Base-by-base conservation (phyloP, 108 stramenopile species). In the Schizochytrium sp. region DNA sequence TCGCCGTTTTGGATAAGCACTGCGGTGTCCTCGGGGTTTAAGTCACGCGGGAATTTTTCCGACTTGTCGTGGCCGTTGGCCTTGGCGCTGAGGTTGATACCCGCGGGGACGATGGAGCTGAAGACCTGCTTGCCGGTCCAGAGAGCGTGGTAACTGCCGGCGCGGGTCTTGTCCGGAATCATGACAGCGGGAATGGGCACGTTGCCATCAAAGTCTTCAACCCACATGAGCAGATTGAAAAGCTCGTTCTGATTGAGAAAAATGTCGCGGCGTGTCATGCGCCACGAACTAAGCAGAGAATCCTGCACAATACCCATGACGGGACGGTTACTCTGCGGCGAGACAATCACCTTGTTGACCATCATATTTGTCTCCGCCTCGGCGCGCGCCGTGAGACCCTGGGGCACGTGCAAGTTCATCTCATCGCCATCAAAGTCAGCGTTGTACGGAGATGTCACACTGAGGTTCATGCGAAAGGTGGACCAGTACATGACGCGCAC, bases 341-440 rank as follows among this genome's bases (percentile, higher is more conserved):
- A 96, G 47, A 99, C 99, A 88, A 99, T 96, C 60, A 97, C 96
- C 60, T 97, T 92, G 25, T 97, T 95, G 89, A 96, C 96, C 91
- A 97, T 94, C 99, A 99, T 99, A 93, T 98, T 96, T 71, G 97
- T 92, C 90, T 98, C 96, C 12, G 96, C 96, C 93, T 99, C 99
- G 21, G 98, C 97, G 60, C 96, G 93, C 44, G 99, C 99, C 16
- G 97, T 93, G 53, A 99, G 91, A 60, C 95, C 94, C 94, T 99
- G 99, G 5, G 98, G 99, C 29, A 97, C 97, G 94, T 98, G 97
- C 60, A 99, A 94, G 95, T 99, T 99, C 99, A 99, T 99, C 94
- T 99, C 99, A 87, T 99, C 99, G 18, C 99, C 99, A 92, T 99
- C 99, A 92, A 99, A 99, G 93, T 99, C 99, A 69, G 99, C 99